Conservation (phyloP, 2,329 filamentous ascomycete genomes). For the Huntiella savannae region DNA sequence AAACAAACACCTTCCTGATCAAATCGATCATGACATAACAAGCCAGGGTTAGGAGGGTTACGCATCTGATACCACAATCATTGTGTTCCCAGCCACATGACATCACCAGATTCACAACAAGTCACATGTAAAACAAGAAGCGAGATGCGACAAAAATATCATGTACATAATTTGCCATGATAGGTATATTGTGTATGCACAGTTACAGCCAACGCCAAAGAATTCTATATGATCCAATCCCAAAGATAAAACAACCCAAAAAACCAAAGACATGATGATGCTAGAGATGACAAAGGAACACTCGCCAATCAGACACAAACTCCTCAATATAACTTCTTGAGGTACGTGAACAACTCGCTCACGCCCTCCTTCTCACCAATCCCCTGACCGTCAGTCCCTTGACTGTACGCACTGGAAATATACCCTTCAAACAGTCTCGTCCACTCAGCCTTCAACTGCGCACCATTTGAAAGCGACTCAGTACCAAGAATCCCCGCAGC, state of each 20-base stretch:
- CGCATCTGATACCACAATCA: too few relatives aligned
- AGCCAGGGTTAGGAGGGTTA: too few relatives aligned
- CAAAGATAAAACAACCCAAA: neutral
- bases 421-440: conserved; percentile 26
- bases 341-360: conserved; percentile 7
- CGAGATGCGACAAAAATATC: too few relatives aligned
- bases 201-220: too few relatives aligned
- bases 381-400: conserved; percentile 3
- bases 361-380: neutral
- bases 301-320: neutral
- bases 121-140: too few relatives aligned
- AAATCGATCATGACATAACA: too few relatives aligned
- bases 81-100: too few relatives aligned
- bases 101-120: too few relatives aligned
- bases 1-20: too few relatives aligned
- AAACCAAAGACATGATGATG: neutral
- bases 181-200: too few relatives aligned
- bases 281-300: neutral
- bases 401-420: conserved; percentile 14
- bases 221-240: too few relatives aligned
- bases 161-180: too few relatives aligned
- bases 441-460: conserved; percentile 34
- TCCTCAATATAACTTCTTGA: conserved; percentile 6
- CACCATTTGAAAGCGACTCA: conserved; percentile 22
- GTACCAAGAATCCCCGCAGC: conserved; percentile 6